phyloP scores from a whole-genome alignment of 768 basidiomycete species.

The Termitomyces sp. region DNA sequence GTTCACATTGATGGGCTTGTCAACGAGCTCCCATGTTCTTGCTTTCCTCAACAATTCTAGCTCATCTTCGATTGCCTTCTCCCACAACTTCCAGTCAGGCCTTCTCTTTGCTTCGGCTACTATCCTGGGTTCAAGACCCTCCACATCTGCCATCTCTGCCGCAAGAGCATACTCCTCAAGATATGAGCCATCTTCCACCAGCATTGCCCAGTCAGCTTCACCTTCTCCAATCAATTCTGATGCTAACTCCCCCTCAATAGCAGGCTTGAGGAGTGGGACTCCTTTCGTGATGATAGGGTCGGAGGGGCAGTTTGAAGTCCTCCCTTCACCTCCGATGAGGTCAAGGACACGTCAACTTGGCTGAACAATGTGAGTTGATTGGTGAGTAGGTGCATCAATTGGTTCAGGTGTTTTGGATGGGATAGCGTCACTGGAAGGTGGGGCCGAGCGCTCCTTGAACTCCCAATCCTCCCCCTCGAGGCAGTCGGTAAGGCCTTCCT shows the following conservation, averaged over 20 bases:
- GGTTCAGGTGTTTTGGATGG: background rate
- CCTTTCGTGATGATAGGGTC: background rate
- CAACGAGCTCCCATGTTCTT: slow-evolving; percentile 23
- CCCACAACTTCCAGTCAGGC: background rate
- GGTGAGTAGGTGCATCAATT: background rate
- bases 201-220: background rate
- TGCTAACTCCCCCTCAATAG: background rate
- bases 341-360: background rate
- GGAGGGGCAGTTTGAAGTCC: background rate
- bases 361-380: background rate
- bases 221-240: background rate
- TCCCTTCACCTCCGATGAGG: background rate
- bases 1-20: slow-evolving; percentile 7
- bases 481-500: slow-evolving; percentile 3
- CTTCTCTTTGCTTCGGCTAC: background rate
- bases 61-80: background rate
- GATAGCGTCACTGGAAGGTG: background rate
- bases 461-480: slow-evolving; percentile 25
- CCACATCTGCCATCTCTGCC: background rate
- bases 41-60: slow-evolving; percentile 1
- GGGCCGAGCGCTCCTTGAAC: background rate
- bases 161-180: background rate
- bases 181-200: too few relatives aligned
- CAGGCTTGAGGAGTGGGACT: background rate
- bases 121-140: background rate